Percentiles rank a stretch among this genome's conserved stretches.
phyloP scores from a whole-genome alignment of 129 eudicot species.

The Deinandra increscens region DNA sequence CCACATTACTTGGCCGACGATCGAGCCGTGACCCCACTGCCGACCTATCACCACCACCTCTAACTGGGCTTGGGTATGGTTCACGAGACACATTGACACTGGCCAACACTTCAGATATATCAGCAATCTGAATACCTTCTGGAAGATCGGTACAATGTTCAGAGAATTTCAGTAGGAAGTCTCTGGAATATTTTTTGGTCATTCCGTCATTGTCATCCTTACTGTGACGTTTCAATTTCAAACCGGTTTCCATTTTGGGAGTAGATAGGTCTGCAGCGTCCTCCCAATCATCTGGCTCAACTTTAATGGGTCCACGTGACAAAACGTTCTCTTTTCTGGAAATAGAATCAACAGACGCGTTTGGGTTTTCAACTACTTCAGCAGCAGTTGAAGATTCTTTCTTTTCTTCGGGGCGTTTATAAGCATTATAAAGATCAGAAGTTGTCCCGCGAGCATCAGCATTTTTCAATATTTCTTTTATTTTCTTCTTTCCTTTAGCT shows the following conservation, averaged over 20 bases:
- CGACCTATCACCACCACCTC: conserved; percentile 50
- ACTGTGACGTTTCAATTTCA: conserved; percentile 36
- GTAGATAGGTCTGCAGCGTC: conserved; percentile 82
- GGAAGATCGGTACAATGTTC: conserved; percentile 73
- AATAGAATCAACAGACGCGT: conserved; percentile 26
- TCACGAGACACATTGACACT: conserved; percentile 44
- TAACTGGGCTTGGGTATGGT: conserved; percentile 58
- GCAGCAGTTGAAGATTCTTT: conserved; percentile 43
- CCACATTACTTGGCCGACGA: conserved; percentile 51
- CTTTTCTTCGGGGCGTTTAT: conserved; percentile 85
- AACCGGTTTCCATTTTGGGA: conserved; percentile 52
- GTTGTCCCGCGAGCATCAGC: conserved; percentile 82
- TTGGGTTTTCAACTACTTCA: conserved; percentile 37
- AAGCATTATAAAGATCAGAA: conserved; percentile 82
- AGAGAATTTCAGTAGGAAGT: conserved; percentile 80
- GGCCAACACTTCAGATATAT: conserved; percentile 36
- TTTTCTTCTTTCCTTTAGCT: conserved; percentile 51
- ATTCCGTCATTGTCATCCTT: conserved; percentile 51
- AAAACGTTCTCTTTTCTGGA: conserved; percentile 29
- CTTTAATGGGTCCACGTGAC: conserved; percentile 39
- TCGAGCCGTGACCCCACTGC: conserved; percentile 45
- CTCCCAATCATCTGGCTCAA: conserved; percentile 97
- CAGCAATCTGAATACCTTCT: conserved; percentile 48
- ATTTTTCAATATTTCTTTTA: conserved; percentile 56
- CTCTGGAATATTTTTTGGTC: conserved; percentile 76